A percentile compares a stretch with the other conserved stretches of the same genome.
These are phyloP conservation scores for Trichothecium roseum DNA, from an alignment of 2,329 filamentous ascomycete species.

Conservation along the genomic window DNA sequence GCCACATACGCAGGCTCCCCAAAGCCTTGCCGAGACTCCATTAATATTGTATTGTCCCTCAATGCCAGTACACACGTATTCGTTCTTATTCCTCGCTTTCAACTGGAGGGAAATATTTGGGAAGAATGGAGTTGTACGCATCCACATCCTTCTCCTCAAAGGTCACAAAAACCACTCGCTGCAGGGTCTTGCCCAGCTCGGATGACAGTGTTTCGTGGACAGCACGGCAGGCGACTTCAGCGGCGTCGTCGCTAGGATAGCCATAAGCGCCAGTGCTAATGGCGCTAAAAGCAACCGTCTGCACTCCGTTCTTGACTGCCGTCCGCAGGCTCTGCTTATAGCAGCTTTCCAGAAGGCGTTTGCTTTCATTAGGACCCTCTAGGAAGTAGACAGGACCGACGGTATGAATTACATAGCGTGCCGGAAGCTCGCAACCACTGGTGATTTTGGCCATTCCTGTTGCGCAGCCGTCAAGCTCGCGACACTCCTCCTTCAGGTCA, in stretches of 20 bases:
- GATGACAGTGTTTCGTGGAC: constrained; percentile 45
- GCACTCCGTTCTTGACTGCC: constrained; percentile 56
- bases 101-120: constrained; percentile 25
- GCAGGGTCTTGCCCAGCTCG: constrained; percentile 39
- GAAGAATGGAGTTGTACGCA: constrained; percentile 60
- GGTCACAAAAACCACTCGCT: constrained; percentile 74
- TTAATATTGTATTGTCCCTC: no score
- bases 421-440: constrained; percentile 62
- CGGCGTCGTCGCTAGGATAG: constrained; percentile 68
- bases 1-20: no score
- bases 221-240: constrained; percentile 54
- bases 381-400: constrained; percentile 71
- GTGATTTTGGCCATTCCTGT: constrained; percentile 83
- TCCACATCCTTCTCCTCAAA: constrained; percentile 69
- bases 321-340: constrained; percentile 64
- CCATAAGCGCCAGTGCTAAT: constrained; percentile 87
- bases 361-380: constrained; percentile 13
- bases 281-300: constrained; percentile 70
- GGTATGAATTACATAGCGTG: constrained; percentile 74
- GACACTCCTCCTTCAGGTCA: constrained; percentile 59
- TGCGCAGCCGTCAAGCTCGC: constrained; percentile 56
- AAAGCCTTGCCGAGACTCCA: no score
- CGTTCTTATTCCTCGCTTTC: background rate
- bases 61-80: no score
- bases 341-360: constrained; percentile 45